Evolutionary conservation across 768 basidiomycete species (phyloP), one percentile per base, ranked within the genome.

Genomic region (Leccinum incarnatum): DNA sequence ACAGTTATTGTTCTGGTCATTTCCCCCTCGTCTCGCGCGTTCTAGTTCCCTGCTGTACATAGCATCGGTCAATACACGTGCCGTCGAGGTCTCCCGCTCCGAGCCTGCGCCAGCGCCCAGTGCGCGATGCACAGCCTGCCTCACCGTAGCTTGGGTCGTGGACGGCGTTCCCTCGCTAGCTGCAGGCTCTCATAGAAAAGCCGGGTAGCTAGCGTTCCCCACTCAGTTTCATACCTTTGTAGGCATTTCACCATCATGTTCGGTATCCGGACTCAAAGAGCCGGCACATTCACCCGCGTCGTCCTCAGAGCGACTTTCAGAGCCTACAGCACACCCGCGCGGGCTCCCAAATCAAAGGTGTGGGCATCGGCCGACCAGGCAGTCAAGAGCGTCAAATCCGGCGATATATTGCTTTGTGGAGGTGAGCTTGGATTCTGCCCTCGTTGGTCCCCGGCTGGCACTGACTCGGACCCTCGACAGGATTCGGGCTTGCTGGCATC

Each of bases 401-500:
- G 93, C 6, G 85, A 89, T 59, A 77, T 83, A 42, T 67, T 97
- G 45, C 79, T 97, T 23, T 89, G 88, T 63, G 93, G 88, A 77
- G 93, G 93, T 93, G 64, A 62, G 86, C 14, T 53, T 19, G 17
- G 2, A 8, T 59, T 57, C 48, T 12, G 19, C 2, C 2, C 5
- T 15, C 47, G 23, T 30, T 50, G n/a, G 36, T 19, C 23, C 51
- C n/a, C 0, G n/a, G 19, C 12, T 29, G 23, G 40, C 12, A 17
- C 46, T 56, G 21, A 11, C 55, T 47, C 54, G 17, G n/a, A 40
- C 32, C 48, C 30, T 65, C 10, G 42, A 15, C 65, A 93, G 93
- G 94, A 27, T 97, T 97, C 67, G 94, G 94, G 48, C 76, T 92
- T 53, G 91, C 91, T 64, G 95, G 94, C 30, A 89, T 93, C 49